Base-by-base conservation (phyloP, 495 filamentous ascomycete genomes). In the Penicillium verhagenii region DNA sequence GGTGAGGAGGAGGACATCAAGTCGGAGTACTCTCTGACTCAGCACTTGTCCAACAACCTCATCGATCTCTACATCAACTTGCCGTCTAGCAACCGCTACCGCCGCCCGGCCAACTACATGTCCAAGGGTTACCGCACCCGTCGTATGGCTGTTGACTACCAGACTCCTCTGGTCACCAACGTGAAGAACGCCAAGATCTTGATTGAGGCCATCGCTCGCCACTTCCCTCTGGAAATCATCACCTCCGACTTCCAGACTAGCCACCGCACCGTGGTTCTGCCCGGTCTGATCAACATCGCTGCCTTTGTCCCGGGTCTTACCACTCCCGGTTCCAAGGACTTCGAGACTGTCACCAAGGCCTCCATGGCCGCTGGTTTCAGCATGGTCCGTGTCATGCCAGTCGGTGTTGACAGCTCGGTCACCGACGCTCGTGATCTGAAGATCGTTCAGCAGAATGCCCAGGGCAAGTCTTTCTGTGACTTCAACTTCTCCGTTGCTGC, bases 1-100 rank as follows among this genome's bases (percentile, higher is more conserved):
- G 84, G 74, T 24, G 68, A 83, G 55, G 80, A 85, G 31, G 86
- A 90, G 31, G 85, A 89, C 51, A 90, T 96, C 69, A 94, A 95
- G 73, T 90, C 90, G 1, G 93, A 98, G 71, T 97, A 93, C 77
- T 97, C 94, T 19, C 79, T 98, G 56, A 94, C 90, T 9, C 90
- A 97, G 68, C 92, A 96, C 77, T 72, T 98, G 66, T 88, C 93
- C 29, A 97, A 96, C 71, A 96, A 97, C 72, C 83, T 94, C 67
- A 97, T 98, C 54, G 93, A 97, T 73, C 79, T 98, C 29, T 98
- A 97, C 72, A 96, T 98, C 83, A 98, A 98, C 72, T 76, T 98
- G 67, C 94, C 94, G 4, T 96, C 92, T n/a, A 96, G 79, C 82
- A 98, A 98, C 72, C 86, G 90, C 58, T 97, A 92, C 79, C 82